Conservation (phyloP, 345 rosid genomes). For the Eucalyptus decipiens region DNA sequence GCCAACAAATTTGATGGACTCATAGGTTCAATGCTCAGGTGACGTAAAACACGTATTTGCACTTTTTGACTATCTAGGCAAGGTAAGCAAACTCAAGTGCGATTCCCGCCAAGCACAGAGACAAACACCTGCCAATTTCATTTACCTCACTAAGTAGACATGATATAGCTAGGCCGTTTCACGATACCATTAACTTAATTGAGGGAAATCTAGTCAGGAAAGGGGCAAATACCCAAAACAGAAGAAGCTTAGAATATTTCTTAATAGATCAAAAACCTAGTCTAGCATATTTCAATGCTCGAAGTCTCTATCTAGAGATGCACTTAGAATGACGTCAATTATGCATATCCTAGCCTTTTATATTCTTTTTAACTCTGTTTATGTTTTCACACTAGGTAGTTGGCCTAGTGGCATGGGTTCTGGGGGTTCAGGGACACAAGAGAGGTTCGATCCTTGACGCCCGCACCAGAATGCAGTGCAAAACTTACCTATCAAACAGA, state of each 20-base stretch:
- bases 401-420: background rate
- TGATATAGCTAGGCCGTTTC: background rate
- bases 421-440: background rate
- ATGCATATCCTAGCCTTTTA: background rate
- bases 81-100: background rate
- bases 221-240: background rate
- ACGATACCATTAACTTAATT: background rate
- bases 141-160: background rate
- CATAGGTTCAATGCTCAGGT: background rate
- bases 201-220: background rate
- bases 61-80: background rate
- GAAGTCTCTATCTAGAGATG: background rate
- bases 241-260: background rate
- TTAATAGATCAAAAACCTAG: background rate
- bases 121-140: background rate
- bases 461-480: background rate
- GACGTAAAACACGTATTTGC: background rate
- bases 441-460: background rate
- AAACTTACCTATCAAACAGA: background rate
- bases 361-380: background rate
- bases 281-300: background rate
- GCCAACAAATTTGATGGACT: background rate
- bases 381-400: background rate
- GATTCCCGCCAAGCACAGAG: background rate
- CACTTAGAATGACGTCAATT: background rate